Conservation (phyloP, 2,329 filamentous ascomycete genomes). For the Apiospora koreana region DNA sequence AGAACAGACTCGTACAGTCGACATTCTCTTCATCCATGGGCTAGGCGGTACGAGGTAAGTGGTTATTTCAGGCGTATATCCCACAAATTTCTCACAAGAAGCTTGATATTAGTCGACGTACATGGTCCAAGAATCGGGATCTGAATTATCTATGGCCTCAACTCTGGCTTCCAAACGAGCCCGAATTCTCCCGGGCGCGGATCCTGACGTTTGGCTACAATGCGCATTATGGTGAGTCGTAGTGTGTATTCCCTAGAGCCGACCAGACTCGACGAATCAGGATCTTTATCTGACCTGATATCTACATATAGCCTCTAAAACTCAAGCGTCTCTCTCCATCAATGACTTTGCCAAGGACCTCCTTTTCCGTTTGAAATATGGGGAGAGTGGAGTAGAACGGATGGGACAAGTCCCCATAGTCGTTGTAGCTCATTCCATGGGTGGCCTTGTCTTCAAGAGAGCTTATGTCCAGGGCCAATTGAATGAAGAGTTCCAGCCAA, state of each 20-base stretch:
- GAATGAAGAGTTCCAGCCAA: conserved; percentile 14
- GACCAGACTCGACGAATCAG: conserved; percentile 22
- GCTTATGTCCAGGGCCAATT: conserved; percentile 27
- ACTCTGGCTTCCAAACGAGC: conserved; percentile 37
- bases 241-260: conserved; percentile 28
- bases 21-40: conserved; percentile 13
- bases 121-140: conserved; percentile 19
- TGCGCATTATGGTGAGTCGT: conserved; percentile 27
- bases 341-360: background rate
- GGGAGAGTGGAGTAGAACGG: background rate
- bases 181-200: conserved; percentile 27
- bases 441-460: conserved; percentile 36
- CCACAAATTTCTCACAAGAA: background rate
- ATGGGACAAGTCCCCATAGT: conserved; percentile 25
- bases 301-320: conserved; percentile 15
- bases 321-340: background rate
- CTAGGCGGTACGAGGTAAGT: conserved; percentile 5
- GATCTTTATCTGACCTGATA: conserved; percentile 26
- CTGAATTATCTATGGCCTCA: conserved; percentile 16
- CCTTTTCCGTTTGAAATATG: background rate
- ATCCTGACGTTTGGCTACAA: conserved; percentile 36
- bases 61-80: background rate
- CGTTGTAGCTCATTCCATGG: conserved; percentile 32
- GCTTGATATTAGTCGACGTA: background rate
- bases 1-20: background rate